Evolutionary conservation across 352 stramenopile species (phyloP).

Genomic region (Globisporangium recalcitrans): DNA sequence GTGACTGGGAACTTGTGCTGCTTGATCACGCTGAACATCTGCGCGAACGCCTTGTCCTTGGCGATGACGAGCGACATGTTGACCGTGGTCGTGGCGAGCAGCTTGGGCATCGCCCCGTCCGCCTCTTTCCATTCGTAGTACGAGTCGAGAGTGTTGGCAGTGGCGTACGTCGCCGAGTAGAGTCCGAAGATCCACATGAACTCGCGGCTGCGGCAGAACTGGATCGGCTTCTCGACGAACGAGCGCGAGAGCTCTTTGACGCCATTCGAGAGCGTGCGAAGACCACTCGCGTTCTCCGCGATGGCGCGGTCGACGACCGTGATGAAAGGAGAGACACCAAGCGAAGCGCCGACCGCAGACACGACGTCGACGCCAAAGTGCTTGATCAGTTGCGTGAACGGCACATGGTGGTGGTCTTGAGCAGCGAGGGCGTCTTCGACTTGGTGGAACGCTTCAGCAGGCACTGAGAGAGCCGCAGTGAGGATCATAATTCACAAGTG

Average conservation of each 20-base stretch:
- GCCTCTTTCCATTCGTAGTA: conserved; percentile 64
- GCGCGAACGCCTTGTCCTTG: conserved; percentile 86
- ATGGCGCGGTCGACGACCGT: conserved; percentile 85
- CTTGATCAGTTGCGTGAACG: conserved; percentile 30
- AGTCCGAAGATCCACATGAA: conserved; percentile 87
- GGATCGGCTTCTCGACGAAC: conserved; percentile 60
- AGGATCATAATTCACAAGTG: conserved; percentile 22
- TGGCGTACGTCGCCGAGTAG: conserved; percentile 86
- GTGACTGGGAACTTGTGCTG: conserved; percentile 66
- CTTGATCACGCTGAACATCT: conserved; percentile 86
- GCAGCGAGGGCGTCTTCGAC: conserved; percentile 20
- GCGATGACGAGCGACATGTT: conserved; percentile 89
- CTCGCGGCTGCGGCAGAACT: conserved; percentile 78
- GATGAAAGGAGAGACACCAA: conserved; percentile 80
- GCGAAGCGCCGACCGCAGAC: conserved; percentile 50
- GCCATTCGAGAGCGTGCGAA: conserved; percentile 50
- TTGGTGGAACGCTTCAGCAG: conserved; percentile 18
- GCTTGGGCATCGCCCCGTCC: conserved; percentile 83
- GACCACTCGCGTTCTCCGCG: conserved; percentile 82
- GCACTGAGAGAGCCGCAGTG: conserved; percentile 11
- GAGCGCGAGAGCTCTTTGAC: conserved; percentile 59
- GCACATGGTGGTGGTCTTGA: conserved; percentile 16
- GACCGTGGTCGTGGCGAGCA: conserved; percentile 78
- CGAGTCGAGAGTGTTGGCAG: conserved; percentile 83
- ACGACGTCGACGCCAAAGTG: conserved; percentile 35